Conservation (phyloP, 2,329 filamentous ascomycete species). For the Juglanconis juglandina region DNA sequence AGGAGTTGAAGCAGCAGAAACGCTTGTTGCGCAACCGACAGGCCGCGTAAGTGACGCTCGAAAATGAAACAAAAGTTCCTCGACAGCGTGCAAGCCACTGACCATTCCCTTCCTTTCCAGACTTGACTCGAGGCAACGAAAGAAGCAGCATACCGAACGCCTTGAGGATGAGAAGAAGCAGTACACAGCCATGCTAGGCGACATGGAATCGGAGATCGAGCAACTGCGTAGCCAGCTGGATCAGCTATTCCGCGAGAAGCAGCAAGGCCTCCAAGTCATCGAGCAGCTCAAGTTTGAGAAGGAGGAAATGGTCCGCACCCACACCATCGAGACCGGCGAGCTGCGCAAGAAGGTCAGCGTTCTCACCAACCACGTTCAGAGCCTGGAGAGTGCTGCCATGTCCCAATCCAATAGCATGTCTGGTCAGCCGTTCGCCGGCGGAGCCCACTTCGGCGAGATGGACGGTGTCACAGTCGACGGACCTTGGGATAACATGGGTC, state of each 20-base stretch:
- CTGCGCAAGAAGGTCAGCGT: constrained; percentile 89
- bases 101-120: constrained; percentile 41
- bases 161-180: constrained; percentile 97
- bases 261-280: constrained; percentile 71
- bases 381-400: constrained; percentile 62
- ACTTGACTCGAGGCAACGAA: constrained; percentile 92
- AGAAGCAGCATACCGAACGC: constrained; percentile 97
- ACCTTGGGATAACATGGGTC: constrained; percentile 75
- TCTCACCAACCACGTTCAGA: constrained; percentile 69
- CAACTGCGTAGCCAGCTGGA: constrained; percentile 67
- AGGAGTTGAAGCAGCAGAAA: constrained; percentile 98
- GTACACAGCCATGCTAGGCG: constrained; percentile 70
- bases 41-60: constrained; percentile 70
- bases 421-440: constrained; percentile 38
- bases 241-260: constrained; percentile 68
- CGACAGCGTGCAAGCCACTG: constrained; percentile 17
- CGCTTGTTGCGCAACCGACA: constrained; percentile 90
- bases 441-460: constrained; percentile 73
- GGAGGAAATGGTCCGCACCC: constrained; percentile 81
- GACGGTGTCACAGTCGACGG: constrained; percentile 78
- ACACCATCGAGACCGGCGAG: constrained; percentile 87
- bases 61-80: constrained; percentile 2
- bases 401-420: constrained; percentile 20
- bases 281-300: constrained; percentile 79
- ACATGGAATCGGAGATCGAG: constrained; percentile 74